phyloP scores from a whole-genome alignment of 2,329 filamentous ascomycete genomes.

The Alternaria novae-zelandiae region DNA sequence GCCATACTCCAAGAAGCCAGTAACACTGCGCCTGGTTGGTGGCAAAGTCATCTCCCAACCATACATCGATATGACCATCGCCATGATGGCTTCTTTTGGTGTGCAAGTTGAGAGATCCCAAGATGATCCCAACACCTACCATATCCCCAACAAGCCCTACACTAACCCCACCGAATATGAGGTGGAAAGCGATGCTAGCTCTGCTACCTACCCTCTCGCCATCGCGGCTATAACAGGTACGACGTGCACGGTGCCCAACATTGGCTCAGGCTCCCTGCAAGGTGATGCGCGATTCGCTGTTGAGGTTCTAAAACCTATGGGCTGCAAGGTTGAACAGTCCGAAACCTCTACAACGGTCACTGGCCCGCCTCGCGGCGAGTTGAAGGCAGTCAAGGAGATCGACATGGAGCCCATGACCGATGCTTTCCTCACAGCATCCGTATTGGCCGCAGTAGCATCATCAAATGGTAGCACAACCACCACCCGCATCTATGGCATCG shows the following conservation, averaged over 20 bases:
- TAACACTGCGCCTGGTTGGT: conserved; percentile 89
- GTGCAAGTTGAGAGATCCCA: conserved; percentile 77
- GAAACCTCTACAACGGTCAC: conserved; percentile 89
- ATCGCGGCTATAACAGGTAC: conserved; percentile 95
- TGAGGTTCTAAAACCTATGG: conserved; percentile 90
- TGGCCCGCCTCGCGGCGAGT: conserved; percentile 75
- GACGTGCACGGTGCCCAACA: conserved; percentile 94
- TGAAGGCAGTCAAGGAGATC: conserved; percentile 79
- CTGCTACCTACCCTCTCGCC: conserved; percentile 92
- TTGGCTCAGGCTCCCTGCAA: conserved; percentile 88
- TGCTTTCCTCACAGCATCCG: conserved; percentile 93
- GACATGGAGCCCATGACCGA: conserved; percentile 99
- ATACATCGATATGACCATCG: conserved; percentile 98
- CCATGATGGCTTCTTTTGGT: conserved; percentile 96
- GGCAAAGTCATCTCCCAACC: conserved; percentile 96
- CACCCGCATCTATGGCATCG: conserved; percentile 90
- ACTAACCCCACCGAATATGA: conserved; percentile 84
- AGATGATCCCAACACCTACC: conserved; percentile 87
- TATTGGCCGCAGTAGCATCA: conserved; percentile 85
- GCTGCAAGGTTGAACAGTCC: conserved; percentile 86
- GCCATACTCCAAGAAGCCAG: conserved; percentile 92
- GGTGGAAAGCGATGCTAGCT: conserved; percentile 96
- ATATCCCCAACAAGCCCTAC: conserved; percentile 86
- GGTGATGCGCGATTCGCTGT: conserved; percentile 94
- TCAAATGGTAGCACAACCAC: conserved; percentile 67